These are phyloP conservation scores for Dioscorea alata DNA, from an alignment of 106 monocot species.

Conservation along the genomic window DNA sequence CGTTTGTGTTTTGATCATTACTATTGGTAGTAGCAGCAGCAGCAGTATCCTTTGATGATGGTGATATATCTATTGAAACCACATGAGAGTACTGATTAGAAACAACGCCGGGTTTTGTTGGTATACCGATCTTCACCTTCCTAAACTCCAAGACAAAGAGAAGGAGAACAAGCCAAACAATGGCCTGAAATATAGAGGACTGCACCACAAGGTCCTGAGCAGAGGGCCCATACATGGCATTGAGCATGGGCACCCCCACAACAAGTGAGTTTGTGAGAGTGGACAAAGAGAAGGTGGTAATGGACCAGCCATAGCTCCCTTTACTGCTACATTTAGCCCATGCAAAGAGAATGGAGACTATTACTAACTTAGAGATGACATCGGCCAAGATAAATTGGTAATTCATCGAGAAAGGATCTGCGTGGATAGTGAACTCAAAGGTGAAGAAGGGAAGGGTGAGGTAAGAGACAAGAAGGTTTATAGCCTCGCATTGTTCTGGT, in stretches of 20 bases:
- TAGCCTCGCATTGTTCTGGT: conserved; percentile 54
- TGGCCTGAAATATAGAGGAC: conserved; percentile 55
- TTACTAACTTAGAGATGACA: conserved; percentile 48
- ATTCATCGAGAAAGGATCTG: conserved; percentile 60
- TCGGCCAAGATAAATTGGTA: conserved; percentile 61
- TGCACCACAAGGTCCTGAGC: conserved; percentile 73
- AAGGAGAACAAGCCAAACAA: conserved; percentile 63
- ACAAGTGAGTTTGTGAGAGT: conserved; percentile 48
- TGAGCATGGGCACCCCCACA: conserved; percentile 39
- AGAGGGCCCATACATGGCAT: conserved; percentile 41
- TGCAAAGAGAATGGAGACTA: conserved; percentile 11
- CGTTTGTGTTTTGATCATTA: no score
- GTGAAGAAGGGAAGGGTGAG: conserved; percentile 81
- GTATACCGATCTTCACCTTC: conserved; percentile 14
- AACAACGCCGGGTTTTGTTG: not conserved
- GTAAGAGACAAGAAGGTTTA: conserved; percentile 66
- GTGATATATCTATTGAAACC: not conserved
- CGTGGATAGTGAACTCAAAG: conserved; percentile 61
- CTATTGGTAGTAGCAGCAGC: no score
- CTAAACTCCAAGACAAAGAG: conserved; percentile 60
- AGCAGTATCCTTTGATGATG: not conserved
- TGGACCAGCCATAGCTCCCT: conserved; percentile 41
- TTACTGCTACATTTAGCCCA: conserved; percentile 35
- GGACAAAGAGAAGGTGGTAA: conserved; percentile 44
- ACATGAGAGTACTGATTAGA: not conserved